phyloP scores from a whole-genome alignment of 2,329 filamentous ascomycete genomes.

The Lithohypha guttulata region DNA sequence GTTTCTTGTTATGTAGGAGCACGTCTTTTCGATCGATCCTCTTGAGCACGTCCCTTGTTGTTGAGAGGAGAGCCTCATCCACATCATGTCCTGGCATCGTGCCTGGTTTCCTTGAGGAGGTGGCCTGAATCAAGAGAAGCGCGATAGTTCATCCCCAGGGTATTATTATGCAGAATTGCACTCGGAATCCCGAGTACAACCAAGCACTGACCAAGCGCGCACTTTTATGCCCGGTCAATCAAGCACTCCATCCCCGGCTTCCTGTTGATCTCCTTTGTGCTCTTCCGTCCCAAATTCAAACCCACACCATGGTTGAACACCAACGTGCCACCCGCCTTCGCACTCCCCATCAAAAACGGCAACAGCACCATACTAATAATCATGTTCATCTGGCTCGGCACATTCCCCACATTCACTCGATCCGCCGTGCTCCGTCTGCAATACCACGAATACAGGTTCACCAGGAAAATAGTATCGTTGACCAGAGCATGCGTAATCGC shows the following conservation, averaged over 20 bases:
- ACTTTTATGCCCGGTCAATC: constrained; percentile 6
- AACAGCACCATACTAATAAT: constrained; percentile 16
- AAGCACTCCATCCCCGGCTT: constrained; percentile 10
- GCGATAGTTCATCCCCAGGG: too few relatives aligned
- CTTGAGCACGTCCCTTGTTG: too few relatives aligned
- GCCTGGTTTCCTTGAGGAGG: too few relatives aligned
- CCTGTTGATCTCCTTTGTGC: constrained; percentile 10
- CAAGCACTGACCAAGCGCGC: too few relatives aligned
- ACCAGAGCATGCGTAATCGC: constrained; percentile 20
- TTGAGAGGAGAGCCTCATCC: too few relatives aligned
- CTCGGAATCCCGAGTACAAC: too few relatives aligned
- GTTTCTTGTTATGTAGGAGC: too few relatives aligned
- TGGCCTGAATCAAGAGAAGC: too few relatives aligned
- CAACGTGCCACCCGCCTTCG: constrained; percentile 20
- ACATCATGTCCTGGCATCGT: too few relatives aligned
- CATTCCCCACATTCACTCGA: constrained; percentile 15
- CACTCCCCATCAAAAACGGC: constrained; percentile 13
- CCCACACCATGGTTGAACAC: constrained; percentile 22
- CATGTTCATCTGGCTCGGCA: constrained; percentile 17
- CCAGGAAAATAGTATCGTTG: constrained; percentile 20
- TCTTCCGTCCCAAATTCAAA: constrained; percentile 21
- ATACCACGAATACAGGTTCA: constrained; percentile 21
- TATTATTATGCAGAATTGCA: too few relatives aligned
- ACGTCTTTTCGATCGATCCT: too few relatives aligned
- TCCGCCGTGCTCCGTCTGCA: constrained; percentile 18